These are phyloP conservation scores for Ambrosia trifida DNA, from an alignment of 129 eudicot genomes.

Conservation along the genomic window DNA sequence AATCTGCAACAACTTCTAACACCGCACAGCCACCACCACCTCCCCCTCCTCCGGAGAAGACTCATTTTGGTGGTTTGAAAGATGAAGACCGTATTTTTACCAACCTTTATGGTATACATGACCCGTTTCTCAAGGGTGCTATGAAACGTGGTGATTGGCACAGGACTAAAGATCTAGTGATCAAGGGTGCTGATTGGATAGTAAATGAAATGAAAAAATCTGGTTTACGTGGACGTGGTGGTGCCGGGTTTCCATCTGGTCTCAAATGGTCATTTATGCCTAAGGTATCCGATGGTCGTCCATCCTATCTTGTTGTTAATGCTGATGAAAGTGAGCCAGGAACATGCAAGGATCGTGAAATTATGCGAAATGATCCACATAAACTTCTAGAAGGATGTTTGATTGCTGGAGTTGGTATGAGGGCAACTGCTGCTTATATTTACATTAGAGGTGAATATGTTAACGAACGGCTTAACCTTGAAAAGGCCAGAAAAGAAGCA, in stretches of 20 bases:
- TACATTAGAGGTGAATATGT: slow-evolving; percentile 96
- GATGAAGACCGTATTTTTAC: slow-evolving; percentile 99
- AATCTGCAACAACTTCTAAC: slow-evolving; percentile 70
- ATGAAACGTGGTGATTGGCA: slow-evolving; percentile 98
- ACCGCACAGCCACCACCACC: slow-evolving; percentile 60
- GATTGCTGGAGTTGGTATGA: slow-evolving; percentile 93
- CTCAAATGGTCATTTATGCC: slow-evolving; percentile 99
- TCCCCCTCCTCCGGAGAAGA: slow-evolving; percentile 95
- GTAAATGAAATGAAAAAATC: slow-evolving; percentile 95
- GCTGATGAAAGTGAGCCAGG: slow-evolving; percentile 99
- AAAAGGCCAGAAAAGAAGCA: slow-evolving; percentile 86
- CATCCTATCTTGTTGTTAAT: slow-evolving; percentile 92
- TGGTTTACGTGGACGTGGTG: slow-evolving; percentile 98
- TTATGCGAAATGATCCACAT: slow-evolving; percentile 96
- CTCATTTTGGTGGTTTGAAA: slow-evolving; percentile 95
- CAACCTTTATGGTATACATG: slow-evolving; percentile 81
- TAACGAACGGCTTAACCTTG: slow-evolving; percentile 74
- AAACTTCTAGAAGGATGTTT: slow-evolving; percentile 87
- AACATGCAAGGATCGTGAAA: slow-evolving; percentile 93
- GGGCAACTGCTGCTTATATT: slow-evolving; percentile 90
- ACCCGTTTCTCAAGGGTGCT: slow-evolving; percentile 97
- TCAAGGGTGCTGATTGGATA: slow-evolving; percentile 94
- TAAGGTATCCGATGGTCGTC: slow-evolving; percentile 87
- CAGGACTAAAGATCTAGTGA: slow-evolving; percentile 87
- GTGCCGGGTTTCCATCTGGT: slow-evolving; percentile 98